Conservation (phyloP, 768 basidiomycete species). For the Phallus indusiatus region DNA sequence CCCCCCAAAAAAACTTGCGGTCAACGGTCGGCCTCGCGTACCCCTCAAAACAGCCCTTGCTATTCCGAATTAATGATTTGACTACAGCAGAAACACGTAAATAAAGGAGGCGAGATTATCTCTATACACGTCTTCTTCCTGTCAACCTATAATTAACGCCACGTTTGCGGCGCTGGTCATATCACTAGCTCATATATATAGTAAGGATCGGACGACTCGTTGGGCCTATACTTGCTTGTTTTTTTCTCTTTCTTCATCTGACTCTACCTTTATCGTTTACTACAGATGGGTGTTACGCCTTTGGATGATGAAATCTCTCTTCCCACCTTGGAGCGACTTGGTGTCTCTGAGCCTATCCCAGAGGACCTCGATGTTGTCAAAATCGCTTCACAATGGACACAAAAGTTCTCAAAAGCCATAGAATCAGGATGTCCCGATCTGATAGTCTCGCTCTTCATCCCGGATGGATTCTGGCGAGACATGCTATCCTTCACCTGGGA, state of each 20-base stretch:
- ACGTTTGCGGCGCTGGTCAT: not conserved
- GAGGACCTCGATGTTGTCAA: conserved; percentile 26
- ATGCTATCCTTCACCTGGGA: conserved; percentile 56
- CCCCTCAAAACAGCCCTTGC: not conserved
- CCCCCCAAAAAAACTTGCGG: not conserved
- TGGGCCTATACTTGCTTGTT: not conserved
- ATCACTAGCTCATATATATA: not conserved
- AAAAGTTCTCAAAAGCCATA: conserved; percentile 7
- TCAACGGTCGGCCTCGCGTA: not conserved
- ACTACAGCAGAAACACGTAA: too few relatives aligned
- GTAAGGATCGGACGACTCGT: not conserved
- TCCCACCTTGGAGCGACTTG: conserved; percentile 22
- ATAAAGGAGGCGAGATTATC: too few relatives aligned
- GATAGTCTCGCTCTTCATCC: conserved; percentile 25
- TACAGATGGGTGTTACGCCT: not conserved
- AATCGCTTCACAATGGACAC: conserved; percentile 33
- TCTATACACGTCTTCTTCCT: too few relatives aligned
- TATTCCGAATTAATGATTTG: not conserved
- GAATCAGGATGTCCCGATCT: conserved; percentile 9
- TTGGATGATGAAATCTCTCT: conserved; percentile 4
- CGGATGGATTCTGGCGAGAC: conserved; percentile 46
- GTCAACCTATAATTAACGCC: not conserved
- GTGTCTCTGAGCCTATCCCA: conserved; percentile 10
- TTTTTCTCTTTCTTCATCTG: not conserved
- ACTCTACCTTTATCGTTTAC: not conserved